A percentile compares a stretch with the other conserved stretches of the same genome.
Evolutionary conservation across 2,329 filamentous ascomycete genomes (phyloP).

Genomic region (Colletotrichum lentis): DNA sequence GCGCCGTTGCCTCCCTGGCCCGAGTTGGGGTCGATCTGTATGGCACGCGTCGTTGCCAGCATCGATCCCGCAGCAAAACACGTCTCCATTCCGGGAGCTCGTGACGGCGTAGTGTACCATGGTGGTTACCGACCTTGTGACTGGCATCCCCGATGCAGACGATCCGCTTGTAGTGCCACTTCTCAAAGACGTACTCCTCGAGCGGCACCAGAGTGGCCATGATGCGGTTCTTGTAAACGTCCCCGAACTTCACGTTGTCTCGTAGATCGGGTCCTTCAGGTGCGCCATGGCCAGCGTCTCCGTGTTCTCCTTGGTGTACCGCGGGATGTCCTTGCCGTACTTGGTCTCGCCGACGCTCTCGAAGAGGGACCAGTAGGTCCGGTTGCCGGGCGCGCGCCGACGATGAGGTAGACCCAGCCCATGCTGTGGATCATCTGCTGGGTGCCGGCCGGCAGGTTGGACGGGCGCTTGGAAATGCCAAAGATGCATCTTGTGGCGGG

Average conservation of each 20-base stretch:
- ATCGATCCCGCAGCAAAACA: no score
- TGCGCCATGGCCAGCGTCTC: conserved; percentile 42
- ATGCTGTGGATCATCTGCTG: conserved; percentile 34
- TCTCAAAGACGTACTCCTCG: conserved; percentile 48
- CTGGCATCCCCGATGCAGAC: conserved; percentile 53
- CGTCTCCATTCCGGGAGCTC: no score
- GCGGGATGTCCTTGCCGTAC: conserved; percentile 45
- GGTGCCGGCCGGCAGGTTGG: not conserved
- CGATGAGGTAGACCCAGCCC: conserved; percentile 43
- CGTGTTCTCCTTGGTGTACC: conserved; percentile 46
- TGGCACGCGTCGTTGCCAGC: no score
- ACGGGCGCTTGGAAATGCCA: conserved; percentile 46
- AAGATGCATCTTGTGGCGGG: conserved; percentile 47
- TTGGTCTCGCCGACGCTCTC: conserved; percentile 44
- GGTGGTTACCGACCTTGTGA: conserved; percentile 48
- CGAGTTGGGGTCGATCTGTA: conserved; percentile 40
- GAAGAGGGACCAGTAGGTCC: conserved; percentile 51
- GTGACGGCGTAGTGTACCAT: no score
- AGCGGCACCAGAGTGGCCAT: conserved; percentile 42
- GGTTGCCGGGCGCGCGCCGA: conserved; percentile 44
- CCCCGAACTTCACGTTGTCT: conserved; percentile 44
- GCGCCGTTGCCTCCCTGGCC: conserved; percentile 43
- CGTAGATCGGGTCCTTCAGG: conserved; percentile 38
- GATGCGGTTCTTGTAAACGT: conserved; percentile 44
- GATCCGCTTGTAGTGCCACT: conserved; percentile 51